phyloP scores from a whole-genome alignment of 495 filamentous ascomycete genomes.

The Xylaria flabelliformis region DNA sequence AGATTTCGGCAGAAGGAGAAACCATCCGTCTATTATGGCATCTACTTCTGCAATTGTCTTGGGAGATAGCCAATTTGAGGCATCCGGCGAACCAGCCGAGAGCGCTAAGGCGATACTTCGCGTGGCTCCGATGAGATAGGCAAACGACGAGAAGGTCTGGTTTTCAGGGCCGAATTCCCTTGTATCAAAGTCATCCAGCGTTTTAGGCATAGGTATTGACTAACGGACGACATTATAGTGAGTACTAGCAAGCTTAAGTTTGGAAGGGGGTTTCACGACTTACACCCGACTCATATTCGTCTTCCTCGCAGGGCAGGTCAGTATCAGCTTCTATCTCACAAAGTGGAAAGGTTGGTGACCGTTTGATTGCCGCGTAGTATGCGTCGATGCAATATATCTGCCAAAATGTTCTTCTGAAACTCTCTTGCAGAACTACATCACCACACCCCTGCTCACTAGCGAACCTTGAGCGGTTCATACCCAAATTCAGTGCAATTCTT shows the following conservation, averaged over 20 bases:
- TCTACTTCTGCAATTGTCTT: slow-evolving; percentile 58
- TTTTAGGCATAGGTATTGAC: slow-evolving; percentile 58
- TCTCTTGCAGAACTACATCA: slow-evolving; percentile 67
- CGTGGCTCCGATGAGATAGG: slow-evolving; percentile 66
- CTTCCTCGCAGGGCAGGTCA: slow-evolving; percentile 68
- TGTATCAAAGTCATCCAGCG: slow-evolving; percentile 62
- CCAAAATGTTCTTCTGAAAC: slow-evolving; percentile 75
- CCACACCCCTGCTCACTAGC: slow-evolving; percentile 50
- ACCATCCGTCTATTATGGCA: slow-evolving; percentile 69
- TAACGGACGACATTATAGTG: slow-evolving; percentile 31
- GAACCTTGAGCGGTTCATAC: slow-evolving; percentile 62
- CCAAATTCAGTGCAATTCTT: slow-evolving; percentile 63
- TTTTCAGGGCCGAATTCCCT: slow-evolving; percentile 58
- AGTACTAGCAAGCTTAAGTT: not conserved
- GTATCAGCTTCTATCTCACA: slow-evolving; percentile 50
- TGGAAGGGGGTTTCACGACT: slow-evolving; percentile 18
- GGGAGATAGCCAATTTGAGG: slow-evolving; percentile 22
- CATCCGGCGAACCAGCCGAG: slow-evolving; percentile 25
- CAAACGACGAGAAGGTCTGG: slow-evolving; percentile 63
- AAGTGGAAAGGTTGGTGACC: slow-evolving; percentile 45
- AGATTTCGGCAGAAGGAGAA: slow-evolving; percentile 65
- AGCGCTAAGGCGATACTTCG: slow-evolving; percentile 65
- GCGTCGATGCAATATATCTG: slow-evolving; percentile 70
- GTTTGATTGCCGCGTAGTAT: slow-evolving; percentile 43
- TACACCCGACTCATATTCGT: slow-evolving; percentile 60